phyloP scores from a whole-genome alignment of 768 basidiomycete genomes.

The Lactifluus piperatus region DNA sequence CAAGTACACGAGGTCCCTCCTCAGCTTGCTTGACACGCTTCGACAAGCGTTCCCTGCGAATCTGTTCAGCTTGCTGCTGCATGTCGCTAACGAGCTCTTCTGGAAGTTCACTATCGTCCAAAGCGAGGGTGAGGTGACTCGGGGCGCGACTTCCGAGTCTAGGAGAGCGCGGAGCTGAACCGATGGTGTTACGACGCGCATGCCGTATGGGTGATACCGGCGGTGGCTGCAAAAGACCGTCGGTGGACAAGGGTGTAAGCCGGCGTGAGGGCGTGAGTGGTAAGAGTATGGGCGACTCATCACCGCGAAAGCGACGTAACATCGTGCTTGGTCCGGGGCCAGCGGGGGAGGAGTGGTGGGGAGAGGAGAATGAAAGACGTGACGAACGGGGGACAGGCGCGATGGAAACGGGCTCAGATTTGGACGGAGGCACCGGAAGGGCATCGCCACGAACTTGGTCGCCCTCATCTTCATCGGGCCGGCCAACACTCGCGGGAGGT shows the following conservation, averaged over 20 bases:
- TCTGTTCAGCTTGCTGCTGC: slow-evolving; percentile 80
- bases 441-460: not conserved
- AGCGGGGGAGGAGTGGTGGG: slow-evolving; percentile 9
- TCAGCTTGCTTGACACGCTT: slow-evolving; percentile 62
- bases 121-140: slow-evolving; percentile 29
- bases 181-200: slow-evolving; percentile 63
- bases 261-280: slow-evolving; percentile 19
- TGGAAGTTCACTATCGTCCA: slow-evolving; percentile 34
- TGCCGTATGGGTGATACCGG: slow-evolving; percentile 31
- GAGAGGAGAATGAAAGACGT: slow-evolving; percentile 12
- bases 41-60: slow-evolving; percentile 65
- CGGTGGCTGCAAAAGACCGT: slow-evolving; percentile 48
- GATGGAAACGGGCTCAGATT: slow-evolving; percentile 3
- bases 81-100: slow-evolving; percentile 72
- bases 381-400: not conserved
- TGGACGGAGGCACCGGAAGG: not conserved
- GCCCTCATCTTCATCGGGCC: slow-evolving; percentile 16
- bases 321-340: slow-evolving; percentile 18
- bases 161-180: slow-evolving; percentile 31
- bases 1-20: slow-evolving; percentile 35
- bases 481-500: slow-evolving; percentile 36
- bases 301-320: slow-evolving; percentile 14
- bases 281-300: slow-evolving; percentile 23
- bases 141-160: slow-evolving; percentile 6
- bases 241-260: slow-evolving; percentile 29